phyloP scores from a whole-genome alignment of 768 basidiomycete species.

The Auriscalpium microsporum region DNA sequence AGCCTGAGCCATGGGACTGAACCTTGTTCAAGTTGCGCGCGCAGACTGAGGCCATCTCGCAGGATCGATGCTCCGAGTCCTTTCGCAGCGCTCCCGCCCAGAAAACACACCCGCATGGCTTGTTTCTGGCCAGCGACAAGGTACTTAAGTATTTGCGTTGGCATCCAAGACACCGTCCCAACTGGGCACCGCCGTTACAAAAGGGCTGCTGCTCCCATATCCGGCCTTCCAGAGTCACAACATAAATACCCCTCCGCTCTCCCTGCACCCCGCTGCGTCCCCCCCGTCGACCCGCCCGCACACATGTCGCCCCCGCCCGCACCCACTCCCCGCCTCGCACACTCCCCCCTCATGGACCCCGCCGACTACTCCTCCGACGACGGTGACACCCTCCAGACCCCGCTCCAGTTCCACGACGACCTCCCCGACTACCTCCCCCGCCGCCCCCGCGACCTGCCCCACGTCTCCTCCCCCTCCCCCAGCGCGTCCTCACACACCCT shows the following conservation, averaged over 20 bases:
- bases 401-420: conserved; percentile 9
- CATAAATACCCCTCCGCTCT: conserved; percentile 9
- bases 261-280: background rate
- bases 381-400: conserved; percentile 13
- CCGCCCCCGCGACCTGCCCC: conserved; percentile 1
- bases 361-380: conserved; percentile 15
- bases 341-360: conserved; percentile 11
- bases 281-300: background rate
- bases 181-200: background rate
- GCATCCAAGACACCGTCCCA: background rate
- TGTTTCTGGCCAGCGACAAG: background rate
- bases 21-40: background rate
- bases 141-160: background rate
- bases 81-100: background rate
- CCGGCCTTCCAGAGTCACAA: background rate
- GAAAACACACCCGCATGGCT: background rate
- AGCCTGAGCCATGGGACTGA: background rate
- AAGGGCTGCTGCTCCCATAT: background rate
- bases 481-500: conserved; percentile 8
- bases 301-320: background rate
- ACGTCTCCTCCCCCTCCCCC: conserved; percentile 1
- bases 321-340: conserved; percentile 5
- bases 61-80: background rate
- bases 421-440: conserved; percentile 4
- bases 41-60: background rate